These are phyloP conservation scores for Penicillium italicum DNA, from an alignment of 2,329 filamentous ascomycete genomes.

Conservation along the genomic window DNA sequence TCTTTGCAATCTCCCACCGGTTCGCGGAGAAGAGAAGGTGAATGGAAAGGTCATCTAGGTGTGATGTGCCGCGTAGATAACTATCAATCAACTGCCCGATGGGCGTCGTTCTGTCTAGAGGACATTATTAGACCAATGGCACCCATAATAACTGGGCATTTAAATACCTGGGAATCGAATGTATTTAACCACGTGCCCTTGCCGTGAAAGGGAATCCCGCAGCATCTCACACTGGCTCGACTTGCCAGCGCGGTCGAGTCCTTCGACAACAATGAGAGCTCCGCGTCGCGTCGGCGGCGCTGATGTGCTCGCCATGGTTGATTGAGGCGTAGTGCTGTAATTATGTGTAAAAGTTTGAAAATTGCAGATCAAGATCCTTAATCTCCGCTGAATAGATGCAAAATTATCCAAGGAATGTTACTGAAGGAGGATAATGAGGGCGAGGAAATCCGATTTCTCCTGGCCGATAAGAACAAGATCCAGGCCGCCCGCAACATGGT, in stretches of 20 bases:
- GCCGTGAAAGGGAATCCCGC: constrained; percentile 49
- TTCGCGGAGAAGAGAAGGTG: constrained; percentile 90
- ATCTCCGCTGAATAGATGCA: neutral
- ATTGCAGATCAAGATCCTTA: neutral
- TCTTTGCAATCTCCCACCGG: constrained; percentile 66
- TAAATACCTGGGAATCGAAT: constrained; percentile 63
- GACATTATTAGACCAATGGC: constrained; percentile 12
- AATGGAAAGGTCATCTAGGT: constrained; percentile 83
- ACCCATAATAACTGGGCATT: neutral
- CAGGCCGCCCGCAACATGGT: constrained; percentile 7
- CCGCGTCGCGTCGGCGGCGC: constrained; percentile 49
- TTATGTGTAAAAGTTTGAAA: neutral
- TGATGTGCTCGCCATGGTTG: constrained; percentile 3
- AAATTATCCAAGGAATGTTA: neutral
- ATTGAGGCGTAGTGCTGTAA: neutral
- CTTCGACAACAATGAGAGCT: constrained; percentile 78
- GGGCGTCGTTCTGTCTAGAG: constrained; percentile 70
- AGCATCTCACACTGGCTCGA: constrained; percentile 80
- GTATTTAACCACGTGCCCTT: constrained; percentile 54
- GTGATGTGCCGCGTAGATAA: constrained; percentile 69
- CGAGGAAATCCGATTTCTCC: constrained; percentile 14
- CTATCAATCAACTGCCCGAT: constrained; percentile 84
- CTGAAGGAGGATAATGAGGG: neutral
- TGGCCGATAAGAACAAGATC: constrained; percentile 18
- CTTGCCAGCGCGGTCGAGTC: constrained; percentile 85